A percentile compares a stretch with the other conserved stretches of the same genome.
These are phyloP conservation scores for Cryptococcus sp. DNA, from an alignment of 1,284 basidiomycete species.

Conservation along the genomic window DNA sequence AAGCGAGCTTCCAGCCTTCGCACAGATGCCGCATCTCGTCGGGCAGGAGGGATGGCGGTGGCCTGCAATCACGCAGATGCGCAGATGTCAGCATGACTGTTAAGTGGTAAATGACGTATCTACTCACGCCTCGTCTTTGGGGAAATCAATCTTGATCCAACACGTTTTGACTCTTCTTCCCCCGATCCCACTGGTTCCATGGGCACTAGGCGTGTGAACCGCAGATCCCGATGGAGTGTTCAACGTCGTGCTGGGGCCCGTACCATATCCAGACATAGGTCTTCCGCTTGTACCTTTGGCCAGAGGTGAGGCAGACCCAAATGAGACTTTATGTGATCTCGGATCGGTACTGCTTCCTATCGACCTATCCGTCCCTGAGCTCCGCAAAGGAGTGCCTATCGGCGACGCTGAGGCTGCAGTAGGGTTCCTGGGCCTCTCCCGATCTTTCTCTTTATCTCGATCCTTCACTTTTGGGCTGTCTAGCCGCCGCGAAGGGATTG, in stretches of 20 bases:
- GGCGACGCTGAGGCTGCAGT: slow-evolving; percentile 15
- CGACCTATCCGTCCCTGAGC: slow-evolving; percentile 16
- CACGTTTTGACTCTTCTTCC: slow-evolving; percentile 19
- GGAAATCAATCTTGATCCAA: slow-evolving; percentile 29
- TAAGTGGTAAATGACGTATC: too few species aligned
- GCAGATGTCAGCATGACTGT: slow-evolving; percentile 13
- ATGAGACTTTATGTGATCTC: slow-evolving; percentile 26
- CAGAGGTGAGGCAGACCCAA: slow-evolving; percentile 33
- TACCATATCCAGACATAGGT: neutral
- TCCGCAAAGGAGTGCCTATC: slow-evolving; percentile 11
- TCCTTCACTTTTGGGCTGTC: slow-evolving; percentile 12
- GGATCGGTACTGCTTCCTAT: slow-evolving; percentile 11
- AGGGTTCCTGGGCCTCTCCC: neutral
- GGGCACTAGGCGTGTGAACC: slow-evolving; percentile 12
- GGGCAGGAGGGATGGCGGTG: slow-evolving; percentile 34
- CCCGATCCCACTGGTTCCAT: neutral
- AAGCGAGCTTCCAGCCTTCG: slow-evolving; percentile 56
- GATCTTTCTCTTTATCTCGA: neutral
- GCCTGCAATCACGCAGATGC: slow-evolving; percentile 11
- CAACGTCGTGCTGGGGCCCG: slow-evolving; percentile 4
- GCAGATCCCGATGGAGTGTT: slow-evolving; percentile 9
- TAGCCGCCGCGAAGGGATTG: slow-evolving; percentile 20
- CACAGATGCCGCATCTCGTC: slow-evolving; percentile 28
- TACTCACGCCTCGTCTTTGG: slow-evolving; percentile 31
- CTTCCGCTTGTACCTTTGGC: slow-evolving; percentile 9